Base-by-base conservation (phyloP, 352 stramenopile species). In the Pythium myriotylum region DNA sequence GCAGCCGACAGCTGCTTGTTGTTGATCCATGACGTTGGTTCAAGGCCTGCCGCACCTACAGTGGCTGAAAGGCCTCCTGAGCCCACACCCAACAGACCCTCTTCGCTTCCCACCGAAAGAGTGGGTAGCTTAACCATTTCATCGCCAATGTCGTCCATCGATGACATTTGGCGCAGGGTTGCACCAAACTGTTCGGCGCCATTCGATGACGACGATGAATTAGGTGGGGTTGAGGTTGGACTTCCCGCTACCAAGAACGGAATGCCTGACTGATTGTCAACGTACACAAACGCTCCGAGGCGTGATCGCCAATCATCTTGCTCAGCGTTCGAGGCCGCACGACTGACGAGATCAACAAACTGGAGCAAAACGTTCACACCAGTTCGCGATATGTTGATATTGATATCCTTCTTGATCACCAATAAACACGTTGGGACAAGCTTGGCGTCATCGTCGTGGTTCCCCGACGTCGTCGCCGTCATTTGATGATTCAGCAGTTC, bases 191-290 rank as follows among this genome's bases (percentile, higher is more conserved):
- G 54, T 29, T 37, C 43, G 19, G 46, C 17, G 1, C 24, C n/a
- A 20, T 23, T 45, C 2, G 62, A 61, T 7, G 54, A 24, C 20
- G 37, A 49, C 6, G 62, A 65, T 9, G 62, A 61, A 10, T 42
- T 39, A 6, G 62, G 54, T 19, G 55, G 52, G 12, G 62, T 46
- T 23, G 56, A 37, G 50, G 50, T 37, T 14, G 58, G 55, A 17
- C 67, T 54, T 0, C 43, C 52, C 33, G 86, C 86, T 9, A 91
- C 76, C n/a, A 88, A 61, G 65, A 95, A 91, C 22, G 79, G 79
- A 50, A 95, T 92, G 10, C 86, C 86, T 2, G 84, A 91, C 46
- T 95, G 84, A 47, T 95, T 95, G 49, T 95, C 86, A 7, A 95
- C 82, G 54, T 95, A 95, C 48, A 95, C 90, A 58, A 87, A 92